phyloP scores from a whole-genome alignment of 345 rosid species.

The Lepidium africanum region DNA sequence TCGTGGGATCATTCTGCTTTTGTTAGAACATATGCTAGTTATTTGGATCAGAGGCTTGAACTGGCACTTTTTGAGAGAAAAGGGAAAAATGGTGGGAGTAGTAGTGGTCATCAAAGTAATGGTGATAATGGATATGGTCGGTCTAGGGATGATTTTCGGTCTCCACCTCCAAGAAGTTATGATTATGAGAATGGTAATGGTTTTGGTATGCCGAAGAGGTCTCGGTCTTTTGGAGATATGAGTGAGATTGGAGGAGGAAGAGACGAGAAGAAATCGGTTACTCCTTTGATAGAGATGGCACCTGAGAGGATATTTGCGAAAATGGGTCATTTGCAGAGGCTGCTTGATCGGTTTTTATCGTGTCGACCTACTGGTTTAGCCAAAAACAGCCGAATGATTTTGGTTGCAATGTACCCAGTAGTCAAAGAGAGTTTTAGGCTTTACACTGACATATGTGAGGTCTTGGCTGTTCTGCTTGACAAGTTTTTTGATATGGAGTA shows the following conservation, averaged over 20 bases:
- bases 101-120: slow-evolving; percentile 34
- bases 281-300: slow-evolving; percentile 71
- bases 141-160: slow-evolving; percentile 47
- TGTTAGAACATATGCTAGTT: slow-evolving; percentile 62
- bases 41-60: slow-evolving; percentile 78
- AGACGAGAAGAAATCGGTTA: slow-evolving; percentile 33
- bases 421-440: slow-evolving; percentile 84
- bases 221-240: slow-evolving; percentile 66
- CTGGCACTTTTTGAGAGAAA: slow-evolving; percentile 43
- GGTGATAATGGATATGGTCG: slow-evolving; percentile 29
- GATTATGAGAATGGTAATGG: slow-evolving; percentile 49
- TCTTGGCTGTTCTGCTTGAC: slow-evolving; percentile 71
- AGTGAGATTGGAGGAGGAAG: slow-evolving; percentile 43
- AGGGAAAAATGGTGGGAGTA: slow-evolving; percentile 17
- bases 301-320: slow-evolving; percentile 71
- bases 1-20: slow-evolving; percentile 87
- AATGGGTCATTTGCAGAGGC: slow-evolving; percentile 81
- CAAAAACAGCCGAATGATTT: slow-evolving; percentile 54
- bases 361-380: slow-evolving; percentile 87
- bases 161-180: slow-evolving; percentile 58
- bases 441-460: slow-evolving; percentile 77
- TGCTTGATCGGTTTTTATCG: slow-evolving; percentile 70
- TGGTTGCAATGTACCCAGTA: slow-evolving; percentile 61
- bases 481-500: slow-evolving; percentile 86
- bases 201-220: slow-evolving; percentile 45